Evolutionary conservation across 2,329 filamentous ascomycete species (phyloP).

Genomic region (Emydomyces testavorans): DNA sequence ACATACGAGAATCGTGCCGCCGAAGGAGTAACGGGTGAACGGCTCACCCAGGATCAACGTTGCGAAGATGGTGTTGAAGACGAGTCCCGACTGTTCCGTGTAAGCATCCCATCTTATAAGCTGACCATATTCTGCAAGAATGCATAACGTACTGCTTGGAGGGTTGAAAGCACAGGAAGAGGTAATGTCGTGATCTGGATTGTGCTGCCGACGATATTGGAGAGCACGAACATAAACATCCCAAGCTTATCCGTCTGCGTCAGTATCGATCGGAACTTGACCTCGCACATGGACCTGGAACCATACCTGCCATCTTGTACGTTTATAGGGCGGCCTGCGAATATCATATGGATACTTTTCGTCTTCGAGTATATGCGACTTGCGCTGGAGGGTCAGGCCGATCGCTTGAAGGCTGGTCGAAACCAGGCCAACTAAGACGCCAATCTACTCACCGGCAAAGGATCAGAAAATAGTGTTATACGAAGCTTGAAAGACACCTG

Average conservation of each 20-base stretch:
- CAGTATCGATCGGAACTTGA: conserved; percentile 8
- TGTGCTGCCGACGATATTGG: conserved; percentile 86
- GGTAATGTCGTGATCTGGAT: conserved; percentile 96
- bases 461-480: conserved; percentile 4
- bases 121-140: not conserved
- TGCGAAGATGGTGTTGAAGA: conserved; percentile 98
- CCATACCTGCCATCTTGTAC: conserved; percentile 74
- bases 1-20: conserved; percentile 80
- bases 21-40: conserved; percentile 85
- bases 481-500: not conserved
- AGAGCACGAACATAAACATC: conserved; percentile 93
- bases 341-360: conserved; percentile 70
- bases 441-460: conserved; percentile 48
- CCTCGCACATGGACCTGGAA: no score
- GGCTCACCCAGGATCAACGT: conserved; percentile 84
- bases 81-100: conserved; percentile 58
- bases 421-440: conserved; percentile 81
- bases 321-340: conserved; percentile 74
- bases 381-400: conserved; percentile 88
- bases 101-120: conserved; percentile 5
- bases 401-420: conserved; percentile 93
- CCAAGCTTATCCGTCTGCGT: conserved; percentile 46
- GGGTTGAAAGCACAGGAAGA: conserved; percentile 81
- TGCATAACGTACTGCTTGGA: conserved; percentile 57
- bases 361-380: conserved; percentile 96